A percentile compares a stretch with the other conserved stretches of the same genome.
Evolutionary conservation across 2,329 filamentous ascomycete species (phyloP).

Genomic region (Aureobasidium sp.): DNA sequence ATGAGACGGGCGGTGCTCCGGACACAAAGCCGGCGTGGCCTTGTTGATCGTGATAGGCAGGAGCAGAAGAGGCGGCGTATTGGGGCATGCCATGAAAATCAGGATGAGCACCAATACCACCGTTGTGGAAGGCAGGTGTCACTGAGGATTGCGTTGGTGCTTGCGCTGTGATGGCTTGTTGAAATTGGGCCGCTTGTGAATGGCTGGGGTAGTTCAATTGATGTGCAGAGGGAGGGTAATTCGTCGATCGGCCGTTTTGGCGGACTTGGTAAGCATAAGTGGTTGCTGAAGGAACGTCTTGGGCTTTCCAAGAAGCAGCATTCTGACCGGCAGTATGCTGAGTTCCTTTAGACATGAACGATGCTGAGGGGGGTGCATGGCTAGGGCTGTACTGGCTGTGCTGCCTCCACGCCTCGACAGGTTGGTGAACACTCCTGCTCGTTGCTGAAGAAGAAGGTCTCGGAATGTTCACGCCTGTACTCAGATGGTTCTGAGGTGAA

Average conservation of each 20-base stretch:
- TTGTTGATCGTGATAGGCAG: constrained; percentile 8
- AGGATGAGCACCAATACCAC: not conserved
- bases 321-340: constrained; percentile 3
- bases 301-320: constrained; percentile 12
- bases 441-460: constrained; percentile 15
- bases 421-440: constrained; percentile 3
- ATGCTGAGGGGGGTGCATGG: not conserved
- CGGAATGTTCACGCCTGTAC: constrained; percentile 3
- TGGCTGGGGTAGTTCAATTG: constrained; percentile 4
- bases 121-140: constrained; percentile 6
- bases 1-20: not conserved
- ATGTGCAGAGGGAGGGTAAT: not conserved
- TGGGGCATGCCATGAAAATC: constrained; percentile 14
- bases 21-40: not conserved
- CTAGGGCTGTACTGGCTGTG: constrained; percentile 12
- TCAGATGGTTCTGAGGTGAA: constrained; percentile 5
- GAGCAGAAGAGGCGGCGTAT: not conserved
- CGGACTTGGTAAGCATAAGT: constrained; percentile 10
- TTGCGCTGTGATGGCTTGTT: constrained; percentile 5
- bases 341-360: constrained; percentile 2
- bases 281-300: not conserved
- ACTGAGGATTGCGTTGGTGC: not conserved
- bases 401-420: constrained; percentile 7
- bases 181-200: constrained; percentile 12
- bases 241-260: constrained; percentile 1